Conservation (phyloP, 2,329 filamentous ascomycete species). For the Colletotrichum tabaci region DNA sequence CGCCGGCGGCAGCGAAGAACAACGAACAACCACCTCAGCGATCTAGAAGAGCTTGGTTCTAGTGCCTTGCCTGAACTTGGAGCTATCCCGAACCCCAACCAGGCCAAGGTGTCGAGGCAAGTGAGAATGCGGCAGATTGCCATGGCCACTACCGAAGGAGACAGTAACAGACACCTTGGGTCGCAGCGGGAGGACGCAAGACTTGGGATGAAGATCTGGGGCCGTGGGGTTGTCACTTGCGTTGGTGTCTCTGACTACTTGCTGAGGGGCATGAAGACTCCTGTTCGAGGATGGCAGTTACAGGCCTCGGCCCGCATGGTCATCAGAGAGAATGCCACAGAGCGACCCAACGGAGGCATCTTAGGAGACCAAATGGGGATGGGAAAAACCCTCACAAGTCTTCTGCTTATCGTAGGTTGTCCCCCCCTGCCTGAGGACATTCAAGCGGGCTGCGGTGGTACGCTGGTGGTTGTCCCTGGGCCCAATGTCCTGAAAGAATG, state of each 20-base stretch:
- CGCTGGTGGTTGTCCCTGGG: constrained; percentile 53
- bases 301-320: constrained; percentile 65
- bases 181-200: neutral
- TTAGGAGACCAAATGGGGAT: constrained; percentile 76
- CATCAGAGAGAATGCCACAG: constrained; percentile 57
- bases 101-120: neutral
- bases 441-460: constrained; percentile 52
- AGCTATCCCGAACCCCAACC: neutral
- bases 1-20: neutral
- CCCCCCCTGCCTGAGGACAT: constrained; percentile 58
- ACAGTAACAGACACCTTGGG: neutral
- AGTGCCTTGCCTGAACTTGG: neutral
- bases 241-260: neutral
- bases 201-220: neutral
- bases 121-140: neutral
- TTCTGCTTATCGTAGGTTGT: constrained; percentile 54
- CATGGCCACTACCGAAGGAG: neutral
- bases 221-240: neutral
- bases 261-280: neutral
- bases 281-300: neutral
- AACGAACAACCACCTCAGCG: too few species aligned
- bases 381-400: constrained; percentile 72
- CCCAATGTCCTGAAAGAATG: neutral
- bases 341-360: constrained; percentile 66
- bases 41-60: neutral